phyloP scores from a whole-genome alignment of 2,329 filamentous ascomycete species.

The Pseudocercospora cruenta region DNA sequence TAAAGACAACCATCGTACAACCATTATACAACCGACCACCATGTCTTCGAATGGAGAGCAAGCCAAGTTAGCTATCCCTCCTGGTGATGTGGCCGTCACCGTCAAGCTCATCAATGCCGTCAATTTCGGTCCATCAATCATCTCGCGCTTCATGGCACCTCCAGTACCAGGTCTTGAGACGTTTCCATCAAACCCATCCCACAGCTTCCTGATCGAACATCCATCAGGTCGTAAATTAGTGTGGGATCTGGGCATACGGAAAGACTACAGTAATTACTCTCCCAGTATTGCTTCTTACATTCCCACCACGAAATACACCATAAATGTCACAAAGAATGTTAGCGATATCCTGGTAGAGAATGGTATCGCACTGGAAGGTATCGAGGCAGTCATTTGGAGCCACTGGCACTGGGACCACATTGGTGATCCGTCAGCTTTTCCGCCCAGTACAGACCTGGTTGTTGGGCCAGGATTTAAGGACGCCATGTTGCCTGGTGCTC shows the following conservation, averaged over 20 bases:
- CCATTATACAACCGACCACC: background rate
- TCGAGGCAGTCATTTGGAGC: conserved; percentile 47
- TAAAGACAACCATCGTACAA: background rate
- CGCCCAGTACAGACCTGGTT: conserved; percentile 49
- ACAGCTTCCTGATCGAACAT: conserved; percentile 5
- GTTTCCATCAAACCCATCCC: conserved; percentile 2
- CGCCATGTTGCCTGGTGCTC: conserved; percentile 52
- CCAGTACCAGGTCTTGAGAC: conserved; percentile 7
- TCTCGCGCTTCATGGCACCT: conserved; percentile 10
- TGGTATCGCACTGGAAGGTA: conserved; percentile 34
- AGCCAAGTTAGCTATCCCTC: background rate
- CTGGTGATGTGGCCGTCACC: background rate
- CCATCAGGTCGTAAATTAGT: background rate
- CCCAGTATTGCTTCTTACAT: background rate
- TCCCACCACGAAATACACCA: background rate
- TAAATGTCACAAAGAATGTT: conserved; percentile 32
- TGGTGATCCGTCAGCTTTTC: conserved; percentile 55
- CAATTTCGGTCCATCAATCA: conserved; percentile 4
- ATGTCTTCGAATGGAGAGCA: background rate
- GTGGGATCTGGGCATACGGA: conserved; percentile 3
- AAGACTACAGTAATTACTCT: background rate
- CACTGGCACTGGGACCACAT: conserved; percentile 54
- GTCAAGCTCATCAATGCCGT: conserved; percentile 13
- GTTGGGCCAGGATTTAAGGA: conserved; percentile 57
- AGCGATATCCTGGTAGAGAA: conserved; percentile 39